Evolutionary conservation across 495 filamentous ascomycete genomes (phyloP).

Genomic region (Acidiella bohemica): DNA sequence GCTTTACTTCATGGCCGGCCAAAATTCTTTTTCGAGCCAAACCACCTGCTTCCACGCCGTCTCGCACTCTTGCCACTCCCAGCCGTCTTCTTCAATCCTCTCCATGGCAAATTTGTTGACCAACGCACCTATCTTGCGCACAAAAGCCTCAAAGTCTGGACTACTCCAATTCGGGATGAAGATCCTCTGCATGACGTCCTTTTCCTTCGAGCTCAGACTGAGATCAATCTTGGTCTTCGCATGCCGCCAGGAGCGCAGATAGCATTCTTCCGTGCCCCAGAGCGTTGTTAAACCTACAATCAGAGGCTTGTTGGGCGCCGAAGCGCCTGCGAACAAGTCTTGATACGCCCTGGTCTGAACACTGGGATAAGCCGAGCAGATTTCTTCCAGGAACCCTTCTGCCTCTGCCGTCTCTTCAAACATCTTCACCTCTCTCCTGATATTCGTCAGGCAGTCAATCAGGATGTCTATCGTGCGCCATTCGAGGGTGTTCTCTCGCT

Average conservation of each 20-base stretch:
- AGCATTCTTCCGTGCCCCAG: slow-evolving; percentile 19
- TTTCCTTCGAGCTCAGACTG: slow-evolving; percentile 5
- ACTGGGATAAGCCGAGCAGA: slow-evolving; percentile 5
- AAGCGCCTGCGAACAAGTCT: slow-evolving; percentile 17
- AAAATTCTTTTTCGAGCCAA: slow-evolving; percentile 17
- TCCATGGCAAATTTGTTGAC: slow-evolving; percentile 13
- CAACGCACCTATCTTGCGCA: slow-evolving; percentile 12
- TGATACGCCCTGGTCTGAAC: slow-evolving; percentile 15
- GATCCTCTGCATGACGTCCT: slow-evolving; percentile 17
- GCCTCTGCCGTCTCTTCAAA: slow-evolving; percentile 14
- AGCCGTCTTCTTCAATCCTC: slow-evolving; percentile 5
- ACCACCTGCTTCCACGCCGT: slow-evolving; percentile 14
- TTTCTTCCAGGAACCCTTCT: slow-evolving; percentile 16
- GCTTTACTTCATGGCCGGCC: slow-evolving; percentile 15
- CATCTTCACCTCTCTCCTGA: slow-evolving; percentile 10
- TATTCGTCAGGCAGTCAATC: slow-evolving; percentile 13
- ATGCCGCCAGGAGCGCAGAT: slow-evolving; percentile 14
- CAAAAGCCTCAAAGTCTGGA: slow-evolving; percentile 16
- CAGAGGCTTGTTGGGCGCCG: slow-evolving; percentile 8
- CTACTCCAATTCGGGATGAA: slow-evolving; percentile 19
- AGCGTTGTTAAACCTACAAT: slow-evolving; percentile 13
- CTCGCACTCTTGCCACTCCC: slow-evolving; percentile 19
- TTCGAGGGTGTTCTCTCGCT: slow-evolving; percentile 10
- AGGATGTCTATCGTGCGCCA: slow-evolving; percentile 14
- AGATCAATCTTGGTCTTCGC: slow-evolving; percentile 8